Evolutionary conservation across 169 alveolate species (phyloP), one percentile per base, ranked within the genome.

Genomic region (Plasmodium berghei): DNA sequence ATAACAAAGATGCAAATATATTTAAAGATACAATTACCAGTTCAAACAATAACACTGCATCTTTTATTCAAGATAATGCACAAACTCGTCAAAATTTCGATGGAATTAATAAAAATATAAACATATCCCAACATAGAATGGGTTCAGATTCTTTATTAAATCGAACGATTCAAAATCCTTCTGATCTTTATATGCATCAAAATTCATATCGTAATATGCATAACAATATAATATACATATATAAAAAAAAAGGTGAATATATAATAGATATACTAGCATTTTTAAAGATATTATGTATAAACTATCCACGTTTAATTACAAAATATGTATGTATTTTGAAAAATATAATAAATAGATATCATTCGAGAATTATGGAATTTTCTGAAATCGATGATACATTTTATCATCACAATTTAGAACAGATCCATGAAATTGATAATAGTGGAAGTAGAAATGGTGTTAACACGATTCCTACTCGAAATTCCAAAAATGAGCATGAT

Each of bases 301-400:
- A 59, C 4, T 86, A 86, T 10, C 91, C 91, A 0, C 20, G 87
- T 0, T 40, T 86, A 49, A 45, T 54, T 18, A 86, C 45, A 26
- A 86, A 86, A 24, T 86, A 86, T 71, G 87, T 86, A 14, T 86
- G 91, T 8, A 71, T 86, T 1, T 59, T 86, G 49, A 86, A 86
- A 64, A 86, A 72, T 49, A 49, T 86, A 16, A 86, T 86, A 3
- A 69, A 86, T 24, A 59, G 91, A 34, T 86, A 86, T 34, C 91
- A 86, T 28, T 86, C 91, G 1, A 46, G 91, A 9, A 86, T 86
- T 1, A 86, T 86, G 87, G 91, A 86, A 48, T 86, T 86, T 86
- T 70, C 91, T 3, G 87, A 86, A 54, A 70, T 86, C 9, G 91
- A 86, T 9, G 91, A 86, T 52, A 62, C 87, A 1, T 62, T 71